These are phyloP conservation scores for Nicotiana obtusifolia DNA, from an alignment of 257 asterid species.

Conservation along the genomic window DNA sequence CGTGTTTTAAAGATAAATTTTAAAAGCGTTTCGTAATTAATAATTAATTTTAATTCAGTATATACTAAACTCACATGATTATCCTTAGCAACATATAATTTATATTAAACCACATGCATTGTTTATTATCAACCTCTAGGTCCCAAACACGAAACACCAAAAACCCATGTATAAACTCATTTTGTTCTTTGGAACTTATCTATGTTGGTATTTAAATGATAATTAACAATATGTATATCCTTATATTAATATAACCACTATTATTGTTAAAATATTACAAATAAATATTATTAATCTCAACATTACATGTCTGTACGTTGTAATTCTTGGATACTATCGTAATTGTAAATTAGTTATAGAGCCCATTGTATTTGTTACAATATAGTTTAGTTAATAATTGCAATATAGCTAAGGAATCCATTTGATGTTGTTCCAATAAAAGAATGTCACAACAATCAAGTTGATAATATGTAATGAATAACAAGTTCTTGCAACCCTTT, in stretches of 20 bases:
- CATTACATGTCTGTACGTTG: not conserved
- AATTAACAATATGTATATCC: not conserved
- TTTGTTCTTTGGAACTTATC: not conserved
- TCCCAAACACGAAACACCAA: not conserved
- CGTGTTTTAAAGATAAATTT: no score
- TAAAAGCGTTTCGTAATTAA: no score
- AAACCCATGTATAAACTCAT: not conserved
- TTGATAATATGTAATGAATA: no score
- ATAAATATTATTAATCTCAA: no score
- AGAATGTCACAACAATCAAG: no score
- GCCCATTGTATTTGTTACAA: not conserved
- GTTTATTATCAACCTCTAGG: not conserved
- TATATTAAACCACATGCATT: not conserved
- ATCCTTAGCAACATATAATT: not conserved
- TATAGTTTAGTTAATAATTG: not conserved
- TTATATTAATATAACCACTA: not conserved
- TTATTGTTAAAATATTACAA: not conserved
- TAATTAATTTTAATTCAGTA: no score
- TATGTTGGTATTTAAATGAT: not conserved
- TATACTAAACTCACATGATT: no score
- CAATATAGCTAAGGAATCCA: not conserved
- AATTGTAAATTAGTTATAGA: not conserved
- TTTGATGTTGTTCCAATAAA: not conserved
- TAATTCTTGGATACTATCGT: not conserved
- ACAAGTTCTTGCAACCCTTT: no score